Evolutionary conservation across 441 rosid genomes (phyloP).

Genomic region (Pelargonium fulgidum): DNA sequence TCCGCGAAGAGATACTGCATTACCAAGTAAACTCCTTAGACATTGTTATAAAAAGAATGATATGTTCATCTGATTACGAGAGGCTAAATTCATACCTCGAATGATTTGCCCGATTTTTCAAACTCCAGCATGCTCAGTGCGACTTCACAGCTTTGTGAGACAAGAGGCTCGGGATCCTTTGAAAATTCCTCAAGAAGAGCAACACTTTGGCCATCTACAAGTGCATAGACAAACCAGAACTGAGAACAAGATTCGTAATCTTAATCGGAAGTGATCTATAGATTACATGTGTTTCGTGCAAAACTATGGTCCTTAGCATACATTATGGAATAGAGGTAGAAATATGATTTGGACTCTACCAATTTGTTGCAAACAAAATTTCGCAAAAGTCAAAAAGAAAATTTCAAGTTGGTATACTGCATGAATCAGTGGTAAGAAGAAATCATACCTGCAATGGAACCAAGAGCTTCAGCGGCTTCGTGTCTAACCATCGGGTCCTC

Average conservation of each 20-base stretch:
- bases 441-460: constrained; percentile 78
- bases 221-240: too few relatives aligned
- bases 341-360: too few relatives aligned
- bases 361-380: too few relatives aligned
- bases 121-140: constrained; percentile 88
- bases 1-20: constrained; percentile 63
- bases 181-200: constrained; percentile 72
- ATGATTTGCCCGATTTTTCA: constrained; percentile 79
- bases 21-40: neutral
- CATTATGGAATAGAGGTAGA: too few relatives aligned
- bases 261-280: too few relatives aligned
- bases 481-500: constrained; percentile 97
- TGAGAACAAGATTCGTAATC: too few relatives aligned
- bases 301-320: too few relatives aligned
- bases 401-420: too few relatives aligned
- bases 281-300: too few relatives aligned
- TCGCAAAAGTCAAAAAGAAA: too few relatives aligned
- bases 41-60: too few relatives aligned
- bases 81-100: constrained; percentile 47
- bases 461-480: constrained; percentile 97
- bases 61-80: too few relatives aligned
- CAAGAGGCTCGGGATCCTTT: constrained; percentile 74
- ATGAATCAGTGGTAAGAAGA: neutral
- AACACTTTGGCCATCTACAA: constrained; percentile 65
- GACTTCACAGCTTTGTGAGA: constrained; percentile 91